phyloP scores from a whole-genome alignment of 441 rosid species.

The Syzygium malaccense region DNA sequence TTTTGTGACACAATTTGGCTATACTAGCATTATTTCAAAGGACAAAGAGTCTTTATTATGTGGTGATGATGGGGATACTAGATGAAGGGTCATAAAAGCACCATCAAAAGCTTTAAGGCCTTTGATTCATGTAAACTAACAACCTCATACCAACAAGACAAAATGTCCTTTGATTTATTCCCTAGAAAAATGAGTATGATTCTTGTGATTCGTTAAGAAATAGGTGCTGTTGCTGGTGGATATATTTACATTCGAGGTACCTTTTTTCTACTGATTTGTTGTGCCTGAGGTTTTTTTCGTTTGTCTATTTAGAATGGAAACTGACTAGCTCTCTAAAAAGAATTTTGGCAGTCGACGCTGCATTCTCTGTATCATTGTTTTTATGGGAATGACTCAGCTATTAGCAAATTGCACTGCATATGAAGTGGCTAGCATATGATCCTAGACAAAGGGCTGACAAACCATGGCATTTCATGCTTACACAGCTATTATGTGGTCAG shows the following conservation, averaged over 20 bases:
- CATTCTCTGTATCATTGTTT: neutral
- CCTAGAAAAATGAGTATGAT: neutral
- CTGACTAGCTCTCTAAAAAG: neutral
- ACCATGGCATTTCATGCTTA: neutral
- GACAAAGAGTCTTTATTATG: slow-evolving; percentile 21
- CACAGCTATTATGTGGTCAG: neutral
- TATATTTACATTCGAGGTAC: neutral
- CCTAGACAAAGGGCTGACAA: neutral
- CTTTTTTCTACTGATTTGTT: neutral
- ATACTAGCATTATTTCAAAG: slow-evolving; percentile 42
- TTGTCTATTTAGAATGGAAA: neutral
- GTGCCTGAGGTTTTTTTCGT: neutral
- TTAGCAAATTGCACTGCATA: neutral
- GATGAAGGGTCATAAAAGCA: neutral
- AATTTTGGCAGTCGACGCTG: neutral
- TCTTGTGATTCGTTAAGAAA: neutral
- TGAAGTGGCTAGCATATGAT: neutral
- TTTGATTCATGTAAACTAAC: slow-evolving; percentile 4
- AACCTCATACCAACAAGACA: neutral
- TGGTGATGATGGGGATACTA: slow-evolving; percentile 13
- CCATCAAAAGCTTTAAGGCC: neutral
- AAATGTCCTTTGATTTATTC: neutral
- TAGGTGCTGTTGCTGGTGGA: neutral
- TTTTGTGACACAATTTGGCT: slow-evolving; percentile 53
- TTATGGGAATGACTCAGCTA: neutral